These are phyloP conservation scores for Diaporthe destruens DNA, from an alignment of 2,329 filamentous ascomycete genomes.

Conservation along the genomic window DNA sequence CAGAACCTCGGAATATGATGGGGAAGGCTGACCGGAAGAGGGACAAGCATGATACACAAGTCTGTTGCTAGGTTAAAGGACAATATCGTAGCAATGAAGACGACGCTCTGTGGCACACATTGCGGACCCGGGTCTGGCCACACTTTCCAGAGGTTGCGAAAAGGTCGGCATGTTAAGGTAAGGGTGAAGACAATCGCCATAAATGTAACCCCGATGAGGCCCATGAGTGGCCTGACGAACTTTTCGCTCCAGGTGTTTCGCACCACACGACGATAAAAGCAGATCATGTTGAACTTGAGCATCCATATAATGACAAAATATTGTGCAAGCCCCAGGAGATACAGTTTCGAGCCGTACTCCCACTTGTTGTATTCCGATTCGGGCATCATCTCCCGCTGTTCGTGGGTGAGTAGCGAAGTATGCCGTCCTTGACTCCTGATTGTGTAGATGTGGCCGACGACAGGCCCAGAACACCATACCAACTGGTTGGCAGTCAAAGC, in stretches of 20 bases:
- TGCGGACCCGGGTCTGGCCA: slow-evolving; percentile 4
- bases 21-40: neutral
- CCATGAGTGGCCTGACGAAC: slow-evolving; percentile 4
- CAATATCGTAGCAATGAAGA: neutral
- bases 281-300: slow-evolving; percentile 20
- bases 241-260: slow-evolving; percentile 3
- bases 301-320: slow-evolving; percentile 6
- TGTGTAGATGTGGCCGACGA: neutral
- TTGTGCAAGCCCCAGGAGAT: neutral
- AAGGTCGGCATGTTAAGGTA: neutral
- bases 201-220: neutral
- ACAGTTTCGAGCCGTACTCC: neutral
- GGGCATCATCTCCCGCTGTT: slow-evolving; percentile 3
- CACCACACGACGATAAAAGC: slow-evolving; percentile 6
- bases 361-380: slow-evolving; percentile 2
- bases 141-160: slow-evolving; percentile 7
- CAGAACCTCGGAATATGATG: neutral
- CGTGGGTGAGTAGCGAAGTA: neutral
- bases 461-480: neutral
- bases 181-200: neutral
- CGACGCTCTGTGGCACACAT: neutral
- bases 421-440: slow-evolving; percentile 2
- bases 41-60: slow-evolving; percentile 5
- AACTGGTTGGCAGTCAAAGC: neutral
- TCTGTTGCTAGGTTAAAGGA: neutral